Percentiles rank a stretch among this genome's conserved stretches.
These are phyloP conservation scores for Penicillium sp. DNA, from an alignment of 2,329 filamentous ascomycete species.

Conservation along the genomic window DNA sequence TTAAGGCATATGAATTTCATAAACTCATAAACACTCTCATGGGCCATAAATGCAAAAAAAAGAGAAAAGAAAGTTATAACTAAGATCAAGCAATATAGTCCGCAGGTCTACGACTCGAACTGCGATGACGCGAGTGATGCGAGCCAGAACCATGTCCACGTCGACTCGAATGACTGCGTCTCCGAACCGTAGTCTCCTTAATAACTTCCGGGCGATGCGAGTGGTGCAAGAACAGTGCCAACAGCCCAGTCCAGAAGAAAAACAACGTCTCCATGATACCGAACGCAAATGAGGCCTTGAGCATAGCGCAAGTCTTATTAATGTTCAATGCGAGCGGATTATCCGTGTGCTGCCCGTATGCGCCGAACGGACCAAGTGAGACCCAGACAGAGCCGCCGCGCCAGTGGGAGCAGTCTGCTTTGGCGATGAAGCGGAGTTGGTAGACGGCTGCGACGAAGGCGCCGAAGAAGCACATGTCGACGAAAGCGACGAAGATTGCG, in stretches of 20 bases:
- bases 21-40: slow-evolving; percentile 6
- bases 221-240: slow-evolving; percentile 54
- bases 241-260: slow-evolving; percentile 71
- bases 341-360: slow-evolving; percentile 47
- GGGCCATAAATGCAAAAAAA: slow-evolving; percentile 1
- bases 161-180: slow-evolving; percentile 36
- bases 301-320: slow-evolving; percentile 81
- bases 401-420: slow-evolving; percentile 66
- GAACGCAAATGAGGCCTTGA: slow-evolving; percentile 85
- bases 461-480: slow-evolving; percentile 61
- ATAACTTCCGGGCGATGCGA: slow-evolving; percentile 32
- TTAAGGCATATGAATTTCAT: slow-evolving; percentile 18
- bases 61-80: neutral
- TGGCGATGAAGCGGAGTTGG: slow-evolving; percentile 53
- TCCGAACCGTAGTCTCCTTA: slow-evolving; percentile 39
- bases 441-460: slow-evolving; percentile 61
- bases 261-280: slow-evolving; percentile 83
- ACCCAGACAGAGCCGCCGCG: slow-evolving; percentile 51
- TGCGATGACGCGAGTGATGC: slow-evolving; percentile 29
- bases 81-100: slow-evolving; percentile 31
- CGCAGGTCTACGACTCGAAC: slow-evolving; percentile 26
- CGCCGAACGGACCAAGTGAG: slow-evolving; percentile 60
- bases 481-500: slow-evolving; percentile 56
- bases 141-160: slow-evolving; percentile 30
- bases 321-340: slow-evolving; percentile 52